Evolutionary conservation across 2,329 filamentous ascomycete genomes (phyloP), one percentile per base, ranked within the genome.

Genomic region (Thielaviopsis cerberus): DNA sequence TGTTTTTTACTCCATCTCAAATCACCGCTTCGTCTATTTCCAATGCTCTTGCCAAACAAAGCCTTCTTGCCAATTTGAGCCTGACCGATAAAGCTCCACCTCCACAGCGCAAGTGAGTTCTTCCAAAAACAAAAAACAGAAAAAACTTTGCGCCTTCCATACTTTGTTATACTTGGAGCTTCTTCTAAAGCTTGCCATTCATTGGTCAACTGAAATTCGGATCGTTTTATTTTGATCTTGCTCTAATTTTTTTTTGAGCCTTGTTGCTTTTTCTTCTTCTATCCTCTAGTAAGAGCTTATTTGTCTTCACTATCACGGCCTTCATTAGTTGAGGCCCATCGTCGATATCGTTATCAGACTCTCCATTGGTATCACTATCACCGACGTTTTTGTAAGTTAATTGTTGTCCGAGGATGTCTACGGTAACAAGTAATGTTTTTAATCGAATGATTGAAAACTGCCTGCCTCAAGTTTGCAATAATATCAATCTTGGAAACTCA

Each of bases 1-100:
- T 26, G 25, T 50, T 56, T 52, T 25, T 30, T 37, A 62, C 55
- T 25, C 24, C 30, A 50, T 53, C 51, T 53, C n/a, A 26, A 27
- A 24, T 23, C 20, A 51, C 24, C 13, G 13, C 48, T 25, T 51
- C 11, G 48, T 23, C 13, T 51, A 23, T 52, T 52, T 27, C 25
- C 23, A 52, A 48, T 48, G 41, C 3, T 48, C 41, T 48, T 48
- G 8, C 41, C n/a, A 48, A 48, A 48, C 41, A 48, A 48, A 48
- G 41, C 41, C n/a, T 4, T 20, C 41, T 48, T 48, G 17, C 41
- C 41, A 20, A 20, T 20, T 22, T 48, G 41, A 48, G 41, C 15
- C 22, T n/a, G 41, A 20, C 41, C 34, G 34, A 41, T 41, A 41
- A 41, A 41, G 34, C 2, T 41, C 34, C 15, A 41, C 15, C 34